Percentiles rank a stretch among this genome's conserved stretches.
Evolutionary conservation across 331 rosid genomes (phyloP).

Genomic region (Stylosanthes scabra): DNA sequence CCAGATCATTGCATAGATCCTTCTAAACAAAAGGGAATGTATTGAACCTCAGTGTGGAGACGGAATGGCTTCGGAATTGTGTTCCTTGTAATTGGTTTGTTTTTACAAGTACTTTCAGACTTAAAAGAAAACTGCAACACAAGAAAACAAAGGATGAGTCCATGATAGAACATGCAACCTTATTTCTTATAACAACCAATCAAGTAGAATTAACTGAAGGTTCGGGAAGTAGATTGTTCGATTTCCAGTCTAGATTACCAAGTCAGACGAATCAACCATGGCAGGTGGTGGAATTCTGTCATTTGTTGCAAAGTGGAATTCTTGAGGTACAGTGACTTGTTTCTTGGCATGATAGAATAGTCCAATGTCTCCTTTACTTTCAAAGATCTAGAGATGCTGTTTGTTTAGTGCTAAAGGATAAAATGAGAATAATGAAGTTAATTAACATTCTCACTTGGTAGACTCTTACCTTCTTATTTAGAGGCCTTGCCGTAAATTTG

Average conservation of each 20-base stretch:
- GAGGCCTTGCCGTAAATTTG: conserved; percentile 88
- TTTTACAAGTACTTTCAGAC: conserved; percentile 56
- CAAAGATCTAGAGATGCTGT: conserved; percentile 65
- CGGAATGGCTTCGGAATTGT: conserved; percentile 89
- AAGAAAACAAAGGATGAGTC: neutral
- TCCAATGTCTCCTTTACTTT: conserved; percentile 95
- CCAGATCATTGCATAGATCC: neutral
- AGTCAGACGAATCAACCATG: conserved; percentile 72
- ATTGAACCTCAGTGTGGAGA: conserved; percentile 88
- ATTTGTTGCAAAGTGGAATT: conserved; percentile 91
- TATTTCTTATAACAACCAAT: neutral
- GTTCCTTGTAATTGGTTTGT: conserved; percentile 63
- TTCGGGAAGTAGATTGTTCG: conserved; percentile 8
- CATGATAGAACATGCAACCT: neutral
- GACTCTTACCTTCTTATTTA: conserved; percentile 82
- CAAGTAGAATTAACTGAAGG: neutral
- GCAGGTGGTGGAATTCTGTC: conserved; percentile 83
- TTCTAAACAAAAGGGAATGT: conserved; percentile 29
- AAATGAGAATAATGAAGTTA: conserved; percentile 15
- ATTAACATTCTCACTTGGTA: conserved; percentile 8
- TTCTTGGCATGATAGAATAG: conserved; percentile 75
- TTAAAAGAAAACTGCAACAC: conserved; percentile 73
- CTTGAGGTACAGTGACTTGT: conserved; percentile 79
- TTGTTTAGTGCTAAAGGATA: conserved; percentile 21
- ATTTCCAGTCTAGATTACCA: conserved; percentile 54